Conservation (phyloP, 306 rosid species). For the Parietaria judaica region DNA sequence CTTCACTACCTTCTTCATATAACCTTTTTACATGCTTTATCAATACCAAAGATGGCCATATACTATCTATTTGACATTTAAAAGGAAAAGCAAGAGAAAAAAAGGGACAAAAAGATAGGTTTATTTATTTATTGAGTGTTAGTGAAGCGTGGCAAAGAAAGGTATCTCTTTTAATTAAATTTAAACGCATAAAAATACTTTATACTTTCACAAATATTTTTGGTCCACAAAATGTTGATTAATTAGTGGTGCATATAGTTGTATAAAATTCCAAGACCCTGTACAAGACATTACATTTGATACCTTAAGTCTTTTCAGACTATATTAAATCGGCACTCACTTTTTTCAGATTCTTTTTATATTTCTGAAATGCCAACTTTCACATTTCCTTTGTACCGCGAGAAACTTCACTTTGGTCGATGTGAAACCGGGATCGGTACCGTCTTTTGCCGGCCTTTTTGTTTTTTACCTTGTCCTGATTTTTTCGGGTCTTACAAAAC, state of each 20-base stretch:
- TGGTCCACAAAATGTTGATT: too few relatives aligned
- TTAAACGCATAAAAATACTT: conserved; percentile 16
- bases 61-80: neutral
- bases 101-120: neutral
- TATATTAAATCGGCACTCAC: neutral
- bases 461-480: too few relatives aligned
- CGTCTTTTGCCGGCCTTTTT: too few relatives aligned
- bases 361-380: conserved; percentile 14
- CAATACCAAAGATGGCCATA: conserved; percentile 2
- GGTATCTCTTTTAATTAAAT: conserved; percentile 27
- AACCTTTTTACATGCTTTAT: conserved; percentile 4
- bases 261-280: conserved; percentile 31
- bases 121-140: conserved; percentile 5
- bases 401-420: too few relatives aligned
- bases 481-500: too few relatives aligned
- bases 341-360: conserved; percentile 32
- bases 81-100: conserved; percentile 5
- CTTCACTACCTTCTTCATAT: conserved; percentile 18
- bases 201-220: conserved; percentile 5
- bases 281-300: conserved; percentile 7
- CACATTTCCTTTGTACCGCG: conserved; percentile 1
- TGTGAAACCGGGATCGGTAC: too few relatives aligned
- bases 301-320: conserved; percentile 30
- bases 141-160: conserved; percentile 16
- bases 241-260: conserved; percentile 12